Conservation (phyloP, 441 rosid species). For the Codiaeum variegatum region DNA sequence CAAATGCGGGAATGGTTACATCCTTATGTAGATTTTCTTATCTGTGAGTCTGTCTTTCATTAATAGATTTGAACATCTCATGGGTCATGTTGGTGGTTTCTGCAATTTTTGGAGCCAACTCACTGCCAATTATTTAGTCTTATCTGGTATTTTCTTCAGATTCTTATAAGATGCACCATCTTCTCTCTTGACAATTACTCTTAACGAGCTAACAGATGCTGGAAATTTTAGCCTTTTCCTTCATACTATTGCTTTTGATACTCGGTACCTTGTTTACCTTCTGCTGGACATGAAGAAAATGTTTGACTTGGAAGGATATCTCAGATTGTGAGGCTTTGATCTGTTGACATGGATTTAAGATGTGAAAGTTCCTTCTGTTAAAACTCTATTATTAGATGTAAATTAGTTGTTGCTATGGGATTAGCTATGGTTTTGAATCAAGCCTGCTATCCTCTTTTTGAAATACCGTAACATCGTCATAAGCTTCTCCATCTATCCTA, state of each 20-base stretch:
- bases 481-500: neutral
- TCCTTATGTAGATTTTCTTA: constrained; percentile 6
- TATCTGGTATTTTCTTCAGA: constrained; percentile 1
- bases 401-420: neutral
- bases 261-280: neutral
- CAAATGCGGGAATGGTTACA: neutral
- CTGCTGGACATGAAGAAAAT: constrained; percentile 2
- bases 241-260: neutral
- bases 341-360: neutral
- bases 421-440: neutral
- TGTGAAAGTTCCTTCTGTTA: neutral
- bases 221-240: neutral
- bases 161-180: neutral
- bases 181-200: neutral
- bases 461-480: neutral
- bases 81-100: neutral
- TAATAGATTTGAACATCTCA: neutral
- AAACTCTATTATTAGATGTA: neutral
- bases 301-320: neutral
- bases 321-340: neutral
- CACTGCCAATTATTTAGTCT: constrained; percentile 2
- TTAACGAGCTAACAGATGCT: neutral
- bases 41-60: neutral
- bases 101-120: constrained; percentile 10
- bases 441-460: neutral